phyloP scores from a whole-genome alignment of 1,139 yeast species.

The Saccharomyces hybrid region DNA sequence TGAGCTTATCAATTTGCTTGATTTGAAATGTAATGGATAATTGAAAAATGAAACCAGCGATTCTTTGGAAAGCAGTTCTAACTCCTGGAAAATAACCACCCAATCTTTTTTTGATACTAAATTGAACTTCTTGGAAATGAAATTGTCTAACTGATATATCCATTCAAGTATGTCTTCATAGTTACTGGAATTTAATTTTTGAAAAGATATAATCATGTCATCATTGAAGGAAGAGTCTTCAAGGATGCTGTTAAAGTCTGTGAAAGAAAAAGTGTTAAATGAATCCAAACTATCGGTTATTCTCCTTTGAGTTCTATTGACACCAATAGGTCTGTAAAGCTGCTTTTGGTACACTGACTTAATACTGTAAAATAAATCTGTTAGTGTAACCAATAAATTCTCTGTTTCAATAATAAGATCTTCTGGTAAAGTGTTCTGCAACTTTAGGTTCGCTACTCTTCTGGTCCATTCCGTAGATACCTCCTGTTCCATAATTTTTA shows the following conservation, averaged over 20 bases:
- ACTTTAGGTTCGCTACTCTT: conserved; percentile 20
- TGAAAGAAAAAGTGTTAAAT: conserved; percentile 15
- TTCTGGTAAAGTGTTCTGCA: neutral
- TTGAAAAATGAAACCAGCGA: conserved; percentile 51
- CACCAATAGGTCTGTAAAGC: conserved; percentile 62
- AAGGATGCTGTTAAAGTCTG: conserved; percentile 14
- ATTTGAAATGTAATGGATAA: conserved; percentile 32
- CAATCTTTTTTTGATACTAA: conserved; percentile 67
- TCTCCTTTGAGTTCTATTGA: conserved; percentile 20
- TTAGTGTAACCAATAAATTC: conserved; percentile 42
- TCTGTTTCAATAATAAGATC: conserved; percentile 31
- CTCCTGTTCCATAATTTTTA: conserved; percentile 65
- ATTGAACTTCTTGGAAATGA: conserved; percentile 53
- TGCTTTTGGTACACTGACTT: conserved; percentile 74
- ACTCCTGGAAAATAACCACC: conserved; percentile 64
- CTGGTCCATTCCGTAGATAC: conserved; percentile 60
- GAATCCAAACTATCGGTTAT: conserved; percentile 16
- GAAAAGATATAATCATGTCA: conserved; percentile 18
- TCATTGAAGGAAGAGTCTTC: conserved; percentile 15
- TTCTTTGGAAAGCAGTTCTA: conserved; percentile 58
- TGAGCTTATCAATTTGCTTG: conserved; percentile 17
- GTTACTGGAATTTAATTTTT: conserved; percentile 41
- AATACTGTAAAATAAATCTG: conserved; percentile 57
- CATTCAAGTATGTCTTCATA: conserved; percentile 30
- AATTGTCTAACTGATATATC: conserved; percentile 55